Evolutionary conservation across 371 early-diverging fungal species (phyloP).

Genomic region (Mucor mucedo): DNA sequence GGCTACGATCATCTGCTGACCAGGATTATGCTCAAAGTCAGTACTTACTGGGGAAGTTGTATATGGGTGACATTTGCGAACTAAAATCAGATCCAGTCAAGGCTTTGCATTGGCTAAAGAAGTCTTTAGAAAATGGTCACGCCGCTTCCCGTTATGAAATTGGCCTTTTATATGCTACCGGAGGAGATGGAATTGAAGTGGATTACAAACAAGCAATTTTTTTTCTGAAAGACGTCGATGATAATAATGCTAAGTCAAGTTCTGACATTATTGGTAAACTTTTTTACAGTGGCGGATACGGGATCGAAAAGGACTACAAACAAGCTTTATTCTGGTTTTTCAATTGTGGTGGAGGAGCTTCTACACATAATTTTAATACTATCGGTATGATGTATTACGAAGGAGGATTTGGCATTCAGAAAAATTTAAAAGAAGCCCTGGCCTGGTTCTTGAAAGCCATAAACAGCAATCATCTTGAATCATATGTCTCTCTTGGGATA

Average conservation of each 20-base stretch:
- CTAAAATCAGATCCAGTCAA: too few relatives aligned
- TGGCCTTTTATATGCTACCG: neutral
- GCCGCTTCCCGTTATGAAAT: neutral
- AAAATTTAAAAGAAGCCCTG: neutral
- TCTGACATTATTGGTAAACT: neutral
- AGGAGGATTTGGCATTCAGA: neutral
- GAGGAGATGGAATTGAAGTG: neutral
- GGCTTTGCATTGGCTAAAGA: neutral
- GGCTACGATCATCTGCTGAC: neutral
- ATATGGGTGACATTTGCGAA: too few relatives aligned
- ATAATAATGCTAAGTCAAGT: neutral
- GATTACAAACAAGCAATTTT: neutral
- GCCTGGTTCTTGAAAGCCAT: neutral
- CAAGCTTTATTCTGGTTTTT: neutral
- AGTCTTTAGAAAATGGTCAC: neutral
- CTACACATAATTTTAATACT: too few relatives aligned
- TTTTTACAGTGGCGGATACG: neutral
- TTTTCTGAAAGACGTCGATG: neutral
- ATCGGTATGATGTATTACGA: too few relatives aligned
- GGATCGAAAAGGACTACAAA: neutral
- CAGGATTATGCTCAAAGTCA: neutral
- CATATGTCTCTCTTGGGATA: neutral
- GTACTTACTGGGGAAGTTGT: too few relatives aligned
- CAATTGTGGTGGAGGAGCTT: neutral
- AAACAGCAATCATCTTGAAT: neutral